Conservation (phyloP, 2,329 filamentous ascomycete genomes). For the Monosporascus sp. region DNA sequence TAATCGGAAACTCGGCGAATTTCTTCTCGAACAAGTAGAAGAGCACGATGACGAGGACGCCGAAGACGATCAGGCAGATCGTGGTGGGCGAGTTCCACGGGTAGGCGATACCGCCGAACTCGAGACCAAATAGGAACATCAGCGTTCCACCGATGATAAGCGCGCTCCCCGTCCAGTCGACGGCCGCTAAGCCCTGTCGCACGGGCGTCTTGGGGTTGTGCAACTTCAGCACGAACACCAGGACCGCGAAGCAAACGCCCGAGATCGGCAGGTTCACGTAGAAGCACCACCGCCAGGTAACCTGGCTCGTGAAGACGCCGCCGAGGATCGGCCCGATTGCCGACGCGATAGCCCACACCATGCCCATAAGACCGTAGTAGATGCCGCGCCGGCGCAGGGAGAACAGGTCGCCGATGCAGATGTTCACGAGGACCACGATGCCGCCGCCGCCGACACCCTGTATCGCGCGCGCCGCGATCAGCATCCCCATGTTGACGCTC, state of each 20-base stretch:
- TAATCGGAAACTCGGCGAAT: conserved; percentile 70
- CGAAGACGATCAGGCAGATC: conserved; percentile 73
- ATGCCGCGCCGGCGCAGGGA: conserved; percentile 44
- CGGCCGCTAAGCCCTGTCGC: conserved; percentile 54
- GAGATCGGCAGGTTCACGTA: conserved; percentile 56
- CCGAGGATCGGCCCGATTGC: conserved; percentile 63
- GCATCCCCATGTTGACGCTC: conserved; percentile 42
- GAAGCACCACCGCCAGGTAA: conserved; percentile 64
- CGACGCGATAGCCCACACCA: conserved; percentile 59
- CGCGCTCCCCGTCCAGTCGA: conserved; percentile 52
- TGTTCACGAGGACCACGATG: conserved; percentile 54
- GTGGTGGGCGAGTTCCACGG: conserved; percentile 73
- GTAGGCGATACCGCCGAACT: conserved; percentile 71
- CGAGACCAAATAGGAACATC: conserved; percentile 81
- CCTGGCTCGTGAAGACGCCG: conserved; percentile 59
- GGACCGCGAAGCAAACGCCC: conserved; percentile 40
- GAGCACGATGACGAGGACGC: conserved; percentile 53
- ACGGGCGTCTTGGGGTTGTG: conserved; percentile 63
- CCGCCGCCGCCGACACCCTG: conserved; percentile 55
- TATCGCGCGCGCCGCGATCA: conserved; percentile 50
- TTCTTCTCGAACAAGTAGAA: conserved; percentile 72
- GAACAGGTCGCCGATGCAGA: conserved; percentile 51
- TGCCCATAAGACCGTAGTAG: conserved; percentile 48
- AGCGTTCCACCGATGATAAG: conserved; percentile 70
- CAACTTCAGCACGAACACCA: conserved; percentile 60